These are phyloP conservation scores for Kodamaea nitidulidarum DNA, from an alignment of 805 yeast species.

Conservation along the genomic window DNA sequence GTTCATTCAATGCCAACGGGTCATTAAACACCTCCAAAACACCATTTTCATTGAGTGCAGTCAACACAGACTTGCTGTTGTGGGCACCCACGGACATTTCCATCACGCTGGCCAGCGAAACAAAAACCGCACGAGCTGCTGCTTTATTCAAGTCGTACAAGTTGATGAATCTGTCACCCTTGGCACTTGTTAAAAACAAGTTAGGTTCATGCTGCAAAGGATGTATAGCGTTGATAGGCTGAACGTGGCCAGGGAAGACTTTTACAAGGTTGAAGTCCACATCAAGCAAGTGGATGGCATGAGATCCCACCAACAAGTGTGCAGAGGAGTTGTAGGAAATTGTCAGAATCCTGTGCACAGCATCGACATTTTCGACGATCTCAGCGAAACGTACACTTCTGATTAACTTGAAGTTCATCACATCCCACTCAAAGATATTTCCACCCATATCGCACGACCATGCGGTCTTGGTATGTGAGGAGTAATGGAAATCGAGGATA, in stretches of 20 bases:
- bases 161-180: conserved; percentile 78
- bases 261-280: conserved; percentile 36
- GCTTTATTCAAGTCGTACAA: conserved; percentile 49
- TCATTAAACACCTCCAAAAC: conserved; percentile 64
- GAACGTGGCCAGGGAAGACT: conserved; percentile 73
- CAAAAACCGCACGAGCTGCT: conserved; percentile 54
- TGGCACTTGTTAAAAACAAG: conserved; percentile 65
- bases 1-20: conserved; percentile 34
- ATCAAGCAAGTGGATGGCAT: conserved; percentile 56
- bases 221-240: conserved; percentile 54
- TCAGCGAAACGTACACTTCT: conserved; percentile 43
- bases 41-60: conserved; percentile 73
- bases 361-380: conserved; percentile 29
- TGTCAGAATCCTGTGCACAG: conserved; percentile 29
- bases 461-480: conserved; percentile 37
- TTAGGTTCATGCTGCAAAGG: conserved; percentile 34
- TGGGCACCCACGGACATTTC: conserved; percentile 37
- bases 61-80: conserved; percentile 35
- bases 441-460: conserved; percentile 64
- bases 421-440: conserved; percentile 58
- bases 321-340: conserved; percentile 29
- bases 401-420: conserved; percentile 38
- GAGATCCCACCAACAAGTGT: conserved; percentile 61
- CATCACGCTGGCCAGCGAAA: conserved; percentile 60
- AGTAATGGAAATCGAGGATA: conserved; percentile 48